Percentiles rank a stretch among this genome's conserved stretches.
Conservation (phyloP, 345 rosid species). For the Rhizophora apiculata region DNA sequence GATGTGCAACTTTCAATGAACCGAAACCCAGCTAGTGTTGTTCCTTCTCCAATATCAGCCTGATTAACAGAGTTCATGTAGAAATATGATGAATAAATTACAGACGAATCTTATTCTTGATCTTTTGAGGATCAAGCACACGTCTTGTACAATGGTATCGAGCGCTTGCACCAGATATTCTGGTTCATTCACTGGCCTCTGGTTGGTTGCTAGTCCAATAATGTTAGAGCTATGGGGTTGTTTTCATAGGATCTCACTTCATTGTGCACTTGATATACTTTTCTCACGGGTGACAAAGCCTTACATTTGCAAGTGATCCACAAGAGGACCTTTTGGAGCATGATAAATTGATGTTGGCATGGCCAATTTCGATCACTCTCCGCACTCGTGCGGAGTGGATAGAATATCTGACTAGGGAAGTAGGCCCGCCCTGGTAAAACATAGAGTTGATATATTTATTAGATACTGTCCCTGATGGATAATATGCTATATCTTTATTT, state of each 20-base stretch:
- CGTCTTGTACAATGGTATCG: too few relatives aligned
- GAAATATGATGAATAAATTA: too few relatives aligned
- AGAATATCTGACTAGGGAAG: neutral
- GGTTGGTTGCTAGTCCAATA: neutral
- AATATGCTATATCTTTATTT: too few relatives aligned
- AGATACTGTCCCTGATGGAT: too few relatives aligned
- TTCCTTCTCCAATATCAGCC: slow-evolving; percentile 25
- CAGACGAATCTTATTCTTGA: too few relatives aligned
- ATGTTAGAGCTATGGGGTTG: neutral
- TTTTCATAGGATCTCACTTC: neutral
- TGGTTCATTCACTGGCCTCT: too few relatives aligned
- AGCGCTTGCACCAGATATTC: too few relatives aligned
- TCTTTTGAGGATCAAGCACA: too few relatives aligned
- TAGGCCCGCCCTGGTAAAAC: neutral
- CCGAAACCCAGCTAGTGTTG: slow-evolving; percentile 40
- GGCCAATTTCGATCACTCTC: neutral
- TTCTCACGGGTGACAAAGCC: neutral
- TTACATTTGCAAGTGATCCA: neutral
- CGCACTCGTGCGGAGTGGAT: neutral
- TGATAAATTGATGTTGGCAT: neutral
- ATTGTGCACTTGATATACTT: neutral
- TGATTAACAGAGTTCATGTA: neutral
- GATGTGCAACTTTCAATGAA: slow-evolving; percentile 31
- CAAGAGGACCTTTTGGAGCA: neutral
- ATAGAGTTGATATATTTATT: too few relatives aligned